Evolutionary conservation across 2,329 filamentous ascomycete species (phyloP).

Genomic region (Blastomyces emzantsi): DNA sequence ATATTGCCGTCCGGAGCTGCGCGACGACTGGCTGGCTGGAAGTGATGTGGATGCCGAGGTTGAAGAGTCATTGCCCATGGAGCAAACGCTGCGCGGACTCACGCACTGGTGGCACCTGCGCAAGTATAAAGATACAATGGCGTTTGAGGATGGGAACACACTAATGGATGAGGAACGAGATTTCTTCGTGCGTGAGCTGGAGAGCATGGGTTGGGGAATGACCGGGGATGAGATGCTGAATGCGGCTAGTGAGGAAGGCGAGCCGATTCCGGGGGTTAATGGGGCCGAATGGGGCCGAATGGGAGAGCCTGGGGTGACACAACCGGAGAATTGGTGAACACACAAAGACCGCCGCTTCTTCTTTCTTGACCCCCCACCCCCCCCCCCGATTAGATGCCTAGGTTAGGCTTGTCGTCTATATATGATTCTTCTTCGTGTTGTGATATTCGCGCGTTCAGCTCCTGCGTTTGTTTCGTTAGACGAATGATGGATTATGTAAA

Average conservation of each 20-base stretch:
- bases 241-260: conserved; percentile 24
- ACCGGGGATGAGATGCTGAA: conserved; percentile 28
- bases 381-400: too few species aligned
- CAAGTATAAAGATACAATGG: conserved; percentile 69
- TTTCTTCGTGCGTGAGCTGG: conserved; percentile 69
- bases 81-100: conserved; percentile 78
- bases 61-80: conserved; percentile 81
- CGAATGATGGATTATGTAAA: not conserved
- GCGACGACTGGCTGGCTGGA: conserved; percentile 88
- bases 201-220: conserved; percentile 53
- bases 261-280: conserved; percentile 22
- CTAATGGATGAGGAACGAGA: conserved; percentile 64
- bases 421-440: not conserved
- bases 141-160: conserved; percentile 38
- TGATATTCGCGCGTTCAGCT: not conserved
- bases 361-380: too few species aligned
- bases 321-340: conserved; percentile 13
- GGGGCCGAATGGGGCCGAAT: conserved; percentile 32
- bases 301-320: conserved; percentile 7
- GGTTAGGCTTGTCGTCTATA: not conserved
- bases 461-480: not conserved
- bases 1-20: conserved; percentile 81
- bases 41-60: conserved; percentile 89
- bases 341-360: not conserved
- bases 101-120: conserved; percentile 94